Conservation (phyloP, 495 filamentous ascomycete genomes). For the Penicillium lagena region DNA sequence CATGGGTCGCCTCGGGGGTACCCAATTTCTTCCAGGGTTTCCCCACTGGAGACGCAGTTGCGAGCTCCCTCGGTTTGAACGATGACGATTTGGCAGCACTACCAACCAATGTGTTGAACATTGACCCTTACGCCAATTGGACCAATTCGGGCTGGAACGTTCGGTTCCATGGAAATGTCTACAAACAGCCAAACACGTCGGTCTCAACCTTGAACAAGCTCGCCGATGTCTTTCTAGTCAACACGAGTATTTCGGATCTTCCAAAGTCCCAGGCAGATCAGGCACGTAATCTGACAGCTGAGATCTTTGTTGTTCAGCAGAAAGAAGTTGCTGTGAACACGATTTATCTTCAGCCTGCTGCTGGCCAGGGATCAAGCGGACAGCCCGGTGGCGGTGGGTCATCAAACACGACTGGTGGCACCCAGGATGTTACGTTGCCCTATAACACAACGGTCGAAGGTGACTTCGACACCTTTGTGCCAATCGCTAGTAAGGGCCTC, state of each 20-base stretch:
- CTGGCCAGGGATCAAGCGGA: conserved; percentile 39
- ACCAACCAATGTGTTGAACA: conserved; percentile 66
- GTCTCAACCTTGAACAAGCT: conserved; percentile 55
- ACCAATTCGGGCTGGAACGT: conserved; percentile 71
- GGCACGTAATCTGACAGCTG: conserved; percentile 65
- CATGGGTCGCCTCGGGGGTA: conserved; percentile 56
- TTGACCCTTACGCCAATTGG: conserved; percentile 76
- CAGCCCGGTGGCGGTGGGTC: conserved; percentile 46
- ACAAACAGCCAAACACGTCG: conserved; percentile 65
- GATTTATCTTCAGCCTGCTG: conserved; percentile 53
- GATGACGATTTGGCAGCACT: conserved; percentile 48
- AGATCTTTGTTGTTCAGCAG: conserved; percentile 69
- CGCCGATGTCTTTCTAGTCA: conserved; percentile 64
- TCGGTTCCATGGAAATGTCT: conserved; percentile 71
- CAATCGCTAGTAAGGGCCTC: conserved; percentile 42
- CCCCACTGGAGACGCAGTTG: conserved; percentile 53
- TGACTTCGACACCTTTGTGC: conserved; percentile 65
- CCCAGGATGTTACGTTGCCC: conserved; percentile 48
- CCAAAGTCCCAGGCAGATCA: conserved; percentile 53
- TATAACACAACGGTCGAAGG: conserved; percentile 55
- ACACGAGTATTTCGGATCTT: conserved; percentile 51
- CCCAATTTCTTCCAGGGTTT: conserved; percentile 63
- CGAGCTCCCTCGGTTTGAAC: conserved; percentile 52
- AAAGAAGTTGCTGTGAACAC: conserved; percentile 49
- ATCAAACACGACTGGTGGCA: conserved; percentile 47